Conservation (phyloP, 441 rosid species). For the Omphalea diandra region DNA sequence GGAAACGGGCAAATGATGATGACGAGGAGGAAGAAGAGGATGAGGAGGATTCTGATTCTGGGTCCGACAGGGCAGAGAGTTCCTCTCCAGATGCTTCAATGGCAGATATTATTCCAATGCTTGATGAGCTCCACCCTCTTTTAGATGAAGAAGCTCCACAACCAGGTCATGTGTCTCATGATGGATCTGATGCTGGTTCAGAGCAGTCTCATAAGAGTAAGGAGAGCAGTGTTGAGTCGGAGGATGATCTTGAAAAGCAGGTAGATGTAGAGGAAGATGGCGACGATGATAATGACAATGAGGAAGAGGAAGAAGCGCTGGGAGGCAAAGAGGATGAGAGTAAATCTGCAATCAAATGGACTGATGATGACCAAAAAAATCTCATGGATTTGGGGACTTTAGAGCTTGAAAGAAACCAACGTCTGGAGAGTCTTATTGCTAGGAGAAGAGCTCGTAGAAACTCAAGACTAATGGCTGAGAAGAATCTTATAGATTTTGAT, state of each 20-base stretch:
- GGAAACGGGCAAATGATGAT: slow-evolving; percentile 43
- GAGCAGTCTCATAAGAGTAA: slow-evolving; percentile 45
- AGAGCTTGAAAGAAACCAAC: slow-evolving; percentile 91
- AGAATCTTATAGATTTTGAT: slow-evolving; percentile 87
- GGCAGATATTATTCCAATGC: slow-evolving; percentile 88
- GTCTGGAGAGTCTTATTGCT: slow-evolving; percentile 89
- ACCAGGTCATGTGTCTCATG: slow-evolving; percentile 36
- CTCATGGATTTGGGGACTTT: slow-evolving; percentile 87
- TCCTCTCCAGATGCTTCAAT: slow-evolving; percentile 96
- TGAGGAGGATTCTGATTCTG: slow-evolving; percentile 64
- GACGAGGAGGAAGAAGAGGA: too few species aligned
- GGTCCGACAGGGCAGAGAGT: slow-evolving; percentile 84
- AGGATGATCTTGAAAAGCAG: slow-evolving; percentile 48
- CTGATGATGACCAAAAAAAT: slow-evolving; percentile 87
- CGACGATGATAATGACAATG: slow-evolving; percentile 32
- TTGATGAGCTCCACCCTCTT: slow-evolving; percentile 94
- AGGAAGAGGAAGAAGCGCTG: slow-evolving; percentile 44
- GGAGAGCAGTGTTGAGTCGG: slow-evolving; percentile 53
- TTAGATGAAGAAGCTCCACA: slow-evolving; percentile 47
- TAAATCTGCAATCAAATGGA: slow-evolving; percentile 88
- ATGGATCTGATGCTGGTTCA: slow-evolving; percentile 46
- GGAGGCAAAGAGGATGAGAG: slow-evolving; percentile 62
- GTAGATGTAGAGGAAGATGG: slow-evolving; percentile 51
- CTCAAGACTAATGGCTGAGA: slow-evolving; percentile 62
- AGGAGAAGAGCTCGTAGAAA: slow-evolving; percentile 79